Conservation (phyloP, 1,139 yeast genomes). For the Candida tropicalis region DNA sequence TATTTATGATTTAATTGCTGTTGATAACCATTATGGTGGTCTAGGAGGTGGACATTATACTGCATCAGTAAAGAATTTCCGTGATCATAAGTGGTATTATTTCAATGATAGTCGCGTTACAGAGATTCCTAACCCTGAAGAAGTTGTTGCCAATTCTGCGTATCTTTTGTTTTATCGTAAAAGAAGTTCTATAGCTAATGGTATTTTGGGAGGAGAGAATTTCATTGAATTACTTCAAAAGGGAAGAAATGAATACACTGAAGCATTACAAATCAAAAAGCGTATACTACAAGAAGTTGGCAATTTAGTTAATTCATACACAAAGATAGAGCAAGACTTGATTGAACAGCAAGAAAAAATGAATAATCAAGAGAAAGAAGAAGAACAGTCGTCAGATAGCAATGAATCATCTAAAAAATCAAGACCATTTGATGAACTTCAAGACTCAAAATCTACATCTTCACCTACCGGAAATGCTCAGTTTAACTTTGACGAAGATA, state of each 20-base stretch:
- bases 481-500: constrained; percentile 19
- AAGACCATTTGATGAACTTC: constrained; percentile 8
- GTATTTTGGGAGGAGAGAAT: constrained; percentile 39
- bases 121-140: constrained; percentile 56
- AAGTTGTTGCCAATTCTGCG: constrained; percentile 79
- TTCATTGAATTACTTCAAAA: constrained; percentile 28
- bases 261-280: constrained; percentile 14
- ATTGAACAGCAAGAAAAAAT: constrained; percentile 15
- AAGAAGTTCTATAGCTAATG: constrained; percentile 29
- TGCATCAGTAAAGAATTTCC: constrained; percentile 79
- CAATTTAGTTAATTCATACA: constrained; percentile 1
- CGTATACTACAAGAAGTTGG: constrained; percentile 5
- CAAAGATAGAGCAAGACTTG: constrained; percentile 5
- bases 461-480: constrained; percentile 6
- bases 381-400: constrained; percentile 6
- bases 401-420: constrained; percentile 15
- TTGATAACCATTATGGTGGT: constrained; percentile 95
- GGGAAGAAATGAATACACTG: constrained; percentile 25
- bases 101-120: constrained; percentile 85
- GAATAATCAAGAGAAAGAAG: constrained; percentile 12
- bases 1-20: constrained; percentile 85
- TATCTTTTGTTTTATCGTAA: constrained; percentile 83
- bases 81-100: constrained; percentile 83
- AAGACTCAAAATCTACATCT: neutral
- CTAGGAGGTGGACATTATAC: constrained; percentile 98